Evolutionary conservation across 2,329 filamentous ascomycete species (phyloP).

Genomic region (Monosporascus sp.): DNA sequence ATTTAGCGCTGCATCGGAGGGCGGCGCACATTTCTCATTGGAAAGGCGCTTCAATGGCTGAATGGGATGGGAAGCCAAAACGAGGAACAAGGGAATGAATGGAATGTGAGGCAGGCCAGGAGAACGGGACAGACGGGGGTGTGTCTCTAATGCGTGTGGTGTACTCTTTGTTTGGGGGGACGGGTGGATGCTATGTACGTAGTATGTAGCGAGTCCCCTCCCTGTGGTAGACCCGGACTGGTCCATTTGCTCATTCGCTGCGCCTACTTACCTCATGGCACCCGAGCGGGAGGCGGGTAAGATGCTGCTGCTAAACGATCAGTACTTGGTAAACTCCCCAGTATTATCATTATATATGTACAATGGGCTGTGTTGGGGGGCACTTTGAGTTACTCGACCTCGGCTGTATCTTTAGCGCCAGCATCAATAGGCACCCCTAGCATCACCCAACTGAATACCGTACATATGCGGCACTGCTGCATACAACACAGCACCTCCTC

Average conservation of each 20-base stretch:
- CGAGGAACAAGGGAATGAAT: constrained; percentile 1
- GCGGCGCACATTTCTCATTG: background rate
- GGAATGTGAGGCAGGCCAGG: background rate
- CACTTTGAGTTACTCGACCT: constrained; percentile 16
- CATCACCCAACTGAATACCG: background rate
- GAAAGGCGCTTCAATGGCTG: constrained; percentile 1
- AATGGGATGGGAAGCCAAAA: constrained; percentile 6
- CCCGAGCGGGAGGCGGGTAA: no score
- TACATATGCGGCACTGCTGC: background rate
- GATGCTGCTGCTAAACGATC: background rate
- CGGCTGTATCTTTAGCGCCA: constrained; percentile 11
- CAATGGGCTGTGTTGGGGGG: constrained; percentile 20
- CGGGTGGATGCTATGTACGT: no score
- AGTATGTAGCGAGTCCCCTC: no score
- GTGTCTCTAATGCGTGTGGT: background rate
- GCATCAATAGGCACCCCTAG: background rate
- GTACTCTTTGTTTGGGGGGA: no score
- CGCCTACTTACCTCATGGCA: no score
- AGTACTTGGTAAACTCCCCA: constrained; percentile 15
- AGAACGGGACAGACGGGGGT: background rate
- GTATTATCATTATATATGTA: constrained; percentile 18
- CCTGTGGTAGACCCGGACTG: no score
- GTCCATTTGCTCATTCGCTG: no score
- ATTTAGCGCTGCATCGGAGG: no score
- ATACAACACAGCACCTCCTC: background rate